phyloP scores from a whole-genome alignment of 2,329 filamentous ascomycete species.

The Acrocalymma vagum region DNA sequence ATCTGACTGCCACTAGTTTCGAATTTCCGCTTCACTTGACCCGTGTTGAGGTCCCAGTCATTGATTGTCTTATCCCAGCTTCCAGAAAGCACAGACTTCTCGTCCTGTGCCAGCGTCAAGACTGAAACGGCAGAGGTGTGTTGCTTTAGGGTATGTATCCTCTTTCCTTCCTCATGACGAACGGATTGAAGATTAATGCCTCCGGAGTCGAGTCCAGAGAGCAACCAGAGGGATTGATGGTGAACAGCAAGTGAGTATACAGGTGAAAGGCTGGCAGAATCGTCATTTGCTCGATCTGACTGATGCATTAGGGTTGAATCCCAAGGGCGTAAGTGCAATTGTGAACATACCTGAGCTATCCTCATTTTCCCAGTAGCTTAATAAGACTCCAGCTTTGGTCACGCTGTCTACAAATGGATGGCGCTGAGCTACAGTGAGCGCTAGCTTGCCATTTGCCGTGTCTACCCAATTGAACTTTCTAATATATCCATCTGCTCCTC shows the following conservation, averaged over 20 bases:
- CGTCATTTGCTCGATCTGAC: constrained; percentile 45
- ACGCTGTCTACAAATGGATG: constrained; percentile 98
- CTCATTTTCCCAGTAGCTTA: constrained; percentile 99
- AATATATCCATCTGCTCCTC: constrained; percentile 93
- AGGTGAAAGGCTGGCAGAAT: constrained; percentile 74
- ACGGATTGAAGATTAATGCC: constrained; percentile 93
- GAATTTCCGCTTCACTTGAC: constrained; percentile 78
- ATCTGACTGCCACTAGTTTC: constrained; percentile 83
- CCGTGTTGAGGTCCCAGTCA: constrained; percentile 95
- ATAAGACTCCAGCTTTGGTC: constrained; percentile 89
- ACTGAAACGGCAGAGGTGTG: constrained; percentile 95
- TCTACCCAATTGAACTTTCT: constrained; percentile 95
- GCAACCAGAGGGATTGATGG: constrained; percentile 86
- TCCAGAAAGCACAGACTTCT: constrained; percentile 86
- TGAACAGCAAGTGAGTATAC: constrained; percentile 95
- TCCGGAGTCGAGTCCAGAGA: constrained; percentile 90
- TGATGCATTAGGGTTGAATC: constrained; percentile 1
- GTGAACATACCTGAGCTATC: constrained; percentile 65
- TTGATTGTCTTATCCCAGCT: constrained; percentile 96
- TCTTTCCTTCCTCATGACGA: constrained; percentile 91
- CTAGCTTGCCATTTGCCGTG: constrained; percentile 92
- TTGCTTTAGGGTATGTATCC: constrained; percentile 80
- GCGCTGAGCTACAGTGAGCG: constrained; percentile 91
- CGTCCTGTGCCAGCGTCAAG: constrained; percentile 81
- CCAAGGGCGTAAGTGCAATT: neutral